Base-by-base conservation (phyloP, 2,329 filamentous ascomycete genomes). In the Biscogniauxia sp. region DNA sequence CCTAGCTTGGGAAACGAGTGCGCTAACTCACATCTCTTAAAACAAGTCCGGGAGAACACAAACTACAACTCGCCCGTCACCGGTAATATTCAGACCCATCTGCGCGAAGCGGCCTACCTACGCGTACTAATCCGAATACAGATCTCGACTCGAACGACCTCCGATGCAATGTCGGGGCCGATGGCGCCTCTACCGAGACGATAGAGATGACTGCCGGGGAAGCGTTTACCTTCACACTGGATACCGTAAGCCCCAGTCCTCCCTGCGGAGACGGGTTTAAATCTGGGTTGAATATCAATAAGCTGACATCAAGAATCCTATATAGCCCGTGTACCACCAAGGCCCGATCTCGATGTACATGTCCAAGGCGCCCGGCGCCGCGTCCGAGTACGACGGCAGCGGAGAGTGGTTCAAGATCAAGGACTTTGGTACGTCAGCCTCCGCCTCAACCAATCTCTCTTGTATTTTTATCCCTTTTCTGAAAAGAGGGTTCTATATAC, bases 51-150 rank as follows among this genome's bases (percentile, higher is more conserved):
- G 54, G 72, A 77, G 62, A 81, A 81, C 72, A 76, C 71, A 59
- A 82, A 81, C 76, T 73, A 76, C 66, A 81, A 82, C 74, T 80
- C 77, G 6, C 79, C 79, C 5, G 78, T 81, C 19, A 80, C 77
- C 15, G 73, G 71, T 70, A 64, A 37, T 60, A 15, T 23, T 3
- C 23, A 23, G 2, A 23, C 23, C 23, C 23, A 23, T 5, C 23
- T 23, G 23, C 23, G 23, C 23, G 5, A 23, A 23, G 2, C 5
- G 5, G 5, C 23, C 23, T 23, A 23, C 23, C 23, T 23, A 23
- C 23, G 5, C 5, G 5, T 5, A 23, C 23, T 23, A 23, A 23
- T 5, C 23, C 23, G 20, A n/a, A 11, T 51, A 1, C n/a, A 75
- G 74, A 77, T 41, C 67, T 79, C 51, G 57, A 71, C 2, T 77